These are phyloP conservation scores for Prunus campanulata DNA, from an alignment of 306 rosid genomes.

Conservation along the genomic window DNA sequence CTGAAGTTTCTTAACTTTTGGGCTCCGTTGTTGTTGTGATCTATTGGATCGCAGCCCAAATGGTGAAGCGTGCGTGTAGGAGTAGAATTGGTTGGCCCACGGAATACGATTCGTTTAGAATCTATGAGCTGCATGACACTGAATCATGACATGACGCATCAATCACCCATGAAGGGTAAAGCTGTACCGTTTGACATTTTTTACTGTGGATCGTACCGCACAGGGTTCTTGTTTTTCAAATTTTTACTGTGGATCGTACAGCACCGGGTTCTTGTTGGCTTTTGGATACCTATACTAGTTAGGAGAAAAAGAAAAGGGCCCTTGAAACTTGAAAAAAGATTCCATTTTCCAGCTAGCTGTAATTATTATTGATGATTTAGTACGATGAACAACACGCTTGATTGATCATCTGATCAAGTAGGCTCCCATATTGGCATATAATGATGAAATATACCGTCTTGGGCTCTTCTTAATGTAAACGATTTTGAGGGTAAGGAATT, in stretches of 20 bases:
- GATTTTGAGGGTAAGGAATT: no score
- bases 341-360: not conserved
- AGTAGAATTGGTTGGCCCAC: not conserved
- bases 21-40: no score
- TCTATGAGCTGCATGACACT: not conserved
- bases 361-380: not conserved
- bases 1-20: not conserved
- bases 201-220: not conserved
- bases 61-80: not conserved
- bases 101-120: not conserved
- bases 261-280: not conserved
- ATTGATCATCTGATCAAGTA: not conserved
- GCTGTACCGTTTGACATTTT: not conserved
- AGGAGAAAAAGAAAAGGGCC: not conserved
- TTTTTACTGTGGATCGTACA: not conserved
- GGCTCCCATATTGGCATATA: not conserved
- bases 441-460: no score
- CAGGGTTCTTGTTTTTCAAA: not conserved
- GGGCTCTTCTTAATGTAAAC: no score
- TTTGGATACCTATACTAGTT: not conserved
- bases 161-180: not conserved
- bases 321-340: not conserved
- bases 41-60: not conserved
- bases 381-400: not conserved
- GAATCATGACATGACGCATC: not conserved